These are phyloP conservation scores for Diplodia corticola DNA, from an alignment of 2,329 filamentous ascomycete genomes.

Conservation along the genomic window DNA sequence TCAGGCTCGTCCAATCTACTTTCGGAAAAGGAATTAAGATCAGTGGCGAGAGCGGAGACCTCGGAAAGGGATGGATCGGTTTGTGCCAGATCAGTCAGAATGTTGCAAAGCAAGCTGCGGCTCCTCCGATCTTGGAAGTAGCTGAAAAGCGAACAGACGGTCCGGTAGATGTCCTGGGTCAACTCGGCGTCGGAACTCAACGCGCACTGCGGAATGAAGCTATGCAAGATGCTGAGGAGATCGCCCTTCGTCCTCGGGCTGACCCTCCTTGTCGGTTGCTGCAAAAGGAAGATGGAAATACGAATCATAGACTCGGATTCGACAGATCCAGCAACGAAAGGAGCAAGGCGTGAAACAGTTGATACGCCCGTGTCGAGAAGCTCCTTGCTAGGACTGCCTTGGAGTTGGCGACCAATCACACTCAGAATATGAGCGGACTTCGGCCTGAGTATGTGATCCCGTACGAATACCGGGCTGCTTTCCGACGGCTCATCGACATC, in stretches of 20 bases:
- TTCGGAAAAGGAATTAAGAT: slow-evolving; percentile 76
- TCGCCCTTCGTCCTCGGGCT: slow-evolving; percentile 80
- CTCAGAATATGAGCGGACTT: slow-evolving; percentile 67
- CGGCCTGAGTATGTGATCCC: slow-evolving; percentile 61
- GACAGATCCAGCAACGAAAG: slow-evolving; percentile 42
- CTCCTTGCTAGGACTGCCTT: slow-evolving; percentile 65
- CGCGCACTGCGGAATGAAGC: slow-evolving; percentile 70
- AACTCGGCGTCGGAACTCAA: slow-evolving; percentile 58
- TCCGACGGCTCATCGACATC: slow-evolving; percentile 46
- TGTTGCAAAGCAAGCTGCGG: slow-evolving; percentile 70
- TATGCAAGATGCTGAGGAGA: slow-evolving; percentile 75
- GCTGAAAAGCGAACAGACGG: slow-evolving; percentile 78
- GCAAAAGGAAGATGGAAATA: slow-evolving; percentile 77
- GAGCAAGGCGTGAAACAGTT: slow-evolving; percentile 69
- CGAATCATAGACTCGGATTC: slow-evolving; percentile 77
- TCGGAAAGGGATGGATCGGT: slow-evolving; percentile 61
- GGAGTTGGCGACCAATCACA: slow-evolving; percentile 54
- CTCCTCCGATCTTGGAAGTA: slow-evolving; percentile 84
- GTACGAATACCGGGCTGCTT: slow-evolving; percentile 36
- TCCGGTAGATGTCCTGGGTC: slow-evolving; percentile 67
- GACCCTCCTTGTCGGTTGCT: slow-evolving; percentile 80
- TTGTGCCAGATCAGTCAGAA: slow-evolving; percentile 69
- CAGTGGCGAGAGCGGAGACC: slow-evolving; percentile 69
- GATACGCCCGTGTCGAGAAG: slow-evolving; percentile 78
- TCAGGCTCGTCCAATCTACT: slow-evolving; percentile 80